phyloP scores from a whole-genome alignment of 805 yeast genomes.

The Suhomyces faveliae region DNA sequence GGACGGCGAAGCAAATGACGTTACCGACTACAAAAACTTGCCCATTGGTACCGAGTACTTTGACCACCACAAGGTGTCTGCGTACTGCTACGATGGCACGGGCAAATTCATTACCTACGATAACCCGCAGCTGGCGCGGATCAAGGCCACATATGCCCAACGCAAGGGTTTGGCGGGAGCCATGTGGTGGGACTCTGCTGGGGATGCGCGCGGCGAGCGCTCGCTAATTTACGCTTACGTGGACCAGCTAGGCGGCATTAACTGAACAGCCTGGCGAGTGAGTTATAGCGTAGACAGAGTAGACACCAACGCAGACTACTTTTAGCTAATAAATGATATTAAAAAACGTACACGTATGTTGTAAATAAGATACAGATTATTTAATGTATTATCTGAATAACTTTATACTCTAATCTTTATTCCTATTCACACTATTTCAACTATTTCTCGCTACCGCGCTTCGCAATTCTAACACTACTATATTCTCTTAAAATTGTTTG shows the following conservation, averaged over 20 bases:
- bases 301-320: no score
- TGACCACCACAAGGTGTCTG: slow-evolving; percentile 51
- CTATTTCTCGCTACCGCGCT: no score
- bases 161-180: slow-evolving; percentile 67
- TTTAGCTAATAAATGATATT: no score
- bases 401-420: no score
- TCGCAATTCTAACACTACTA: no score
- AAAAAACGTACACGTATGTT: no score
- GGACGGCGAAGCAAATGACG: slow-evolving; percentile 25
- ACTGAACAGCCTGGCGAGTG: slow-evolving; percentile 17
- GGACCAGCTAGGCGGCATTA: slow-evolving; percentile 30
- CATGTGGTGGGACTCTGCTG: slow-evolving; percentile 94
- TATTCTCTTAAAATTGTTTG: no score
- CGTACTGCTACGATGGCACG: slow-evolving; percentile 23
- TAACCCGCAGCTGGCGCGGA: slow-evolving; percentile 47
- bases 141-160: slow-evolving; percentile 60
- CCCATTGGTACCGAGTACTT: slow-evolving; percentile 50
- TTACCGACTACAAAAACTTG: slow-evolving; percentile 55
- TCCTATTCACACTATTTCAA: no score
- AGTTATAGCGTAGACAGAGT: no score
- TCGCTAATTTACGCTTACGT: slow-evolving; percentile 51
- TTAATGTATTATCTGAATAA: no score
- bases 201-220: slow-evolving; percentile 47
- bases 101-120: slow-evolving; percentile 54
- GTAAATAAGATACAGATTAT: no score